phyloP scores from a whole-genome alignment of 2,329 filamentous ascomycete genomes.

The Talaromyces sp. region DNA sequence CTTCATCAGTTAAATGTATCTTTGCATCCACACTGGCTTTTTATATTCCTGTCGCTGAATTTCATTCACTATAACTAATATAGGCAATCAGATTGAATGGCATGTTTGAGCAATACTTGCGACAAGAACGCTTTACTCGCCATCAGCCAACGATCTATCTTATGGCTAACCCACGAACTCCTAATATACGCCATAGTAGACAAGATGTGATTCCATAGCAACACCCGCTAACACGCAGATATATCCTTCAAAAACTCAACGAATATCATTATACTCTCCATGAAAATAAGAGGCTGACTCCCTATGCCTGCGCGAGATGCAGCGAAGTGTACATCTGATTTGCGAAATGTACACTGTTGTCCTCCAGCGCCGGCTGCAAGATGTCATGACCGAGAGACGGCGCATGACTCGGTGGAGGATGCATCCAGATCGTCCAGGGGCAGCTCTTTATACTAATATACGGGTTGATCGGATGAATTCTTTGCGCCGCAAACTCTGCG shows the following conservation, averaged over 20 bases:
- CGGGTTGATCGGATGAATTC: constrained; percentile 37
- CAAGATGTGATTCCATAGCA: background rate
- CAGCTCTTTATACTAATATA: constrained; percentile 35
- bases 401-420: constrained; percentile 32
- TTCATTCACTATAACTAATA: background rate
- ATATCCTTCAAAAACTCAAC: background rate
- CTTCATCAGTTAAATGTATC: background rate
- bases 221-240: background rate
- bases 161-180: background rate
- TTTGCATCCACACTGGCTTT: background rate
- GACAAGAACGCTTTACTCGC: background rate
- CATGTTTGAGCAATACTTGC: background rate
- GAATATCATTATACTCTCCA: background rate
- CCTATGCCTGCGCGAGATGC: constrained; percentile 19
- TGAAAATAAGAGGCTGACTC: background rate
- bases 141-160: background rate
- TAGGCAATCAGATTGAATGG: background rate
- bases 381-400: constrained; percentile 34
- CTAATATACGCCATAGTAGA: constrained; percentile 2
- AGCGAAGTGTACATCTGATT: constrained; percentile 37
- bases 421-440: constrained; percentile 39
- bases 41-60: background rate
- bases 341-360: constrained; percentile 27
- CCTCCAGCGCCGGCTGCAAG: constrained; percentile 30
- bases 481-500: constrained; percentile 32